Base-by-base conservation (phyloP, 495 filamentous ascomycete species). In the Pyrenula massariospora region DNA sequence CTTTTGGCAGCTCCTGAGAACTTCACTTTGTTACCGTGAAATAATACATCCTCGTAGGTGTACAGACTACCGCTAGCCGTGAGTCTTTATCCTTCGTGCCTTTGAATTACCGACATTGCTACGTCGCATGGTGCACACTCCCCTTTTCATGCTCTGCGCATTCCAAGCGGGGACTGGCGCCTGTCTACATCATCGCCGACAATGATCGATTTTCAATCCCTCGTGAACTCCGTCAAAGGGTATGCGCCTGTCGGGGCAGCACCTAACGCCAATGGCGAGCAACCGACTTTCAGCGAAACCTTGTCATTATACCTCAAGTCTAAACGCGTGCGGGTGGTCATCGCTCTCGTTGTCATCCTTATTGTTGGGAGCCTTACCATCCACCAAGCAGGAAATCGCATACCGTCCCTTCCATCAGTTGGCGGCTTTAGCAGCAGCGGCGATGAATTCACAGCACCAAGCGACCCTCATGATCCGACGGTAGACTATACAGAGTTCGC, bases 401-500 rank as follows among this genome's bases (percentile, higher is more conserved):
- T 42, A 42, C 31, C 31, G 8, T 42, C 31, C 5, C 15, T 42
- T 15, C 31, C 8, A 8, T 42, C 31, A 8, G 8, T 15, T 42
- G 20, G 19, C 54, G 10, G 12, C 22, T 2, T 48, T 10, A 19
- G 50, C 55, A 59, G 54, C n/a, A 64, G 61, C 57, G 3, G 54
- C 61, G 5, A 63, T 57, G 60, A 67, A 66, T 20, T 64, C 52
- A 20, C 58, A 55, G 52, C 61, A 66, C 15, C 36, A 49, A 21
- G 53, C 55, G 5, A 65, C 25, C 22, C 47, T 48, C 31, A 48
- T 56, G 36, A 42, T 15, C 31, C 31, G 31, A 42, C 8, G 5
- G 31, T 42, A 5, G 72, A 86, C 56, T 87, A 83, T 82, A 77
- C 79, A 20, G 73, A 71, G 25, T 86, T 75, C 59, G 87, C 86